Percentiles rank a stretch among this genome's conserved stretches.
These are phyloP conservation scores for Agastache rugosa DNA, from an alignment of 257 asterid genomes.

Conservation along the genomic window DNA sequence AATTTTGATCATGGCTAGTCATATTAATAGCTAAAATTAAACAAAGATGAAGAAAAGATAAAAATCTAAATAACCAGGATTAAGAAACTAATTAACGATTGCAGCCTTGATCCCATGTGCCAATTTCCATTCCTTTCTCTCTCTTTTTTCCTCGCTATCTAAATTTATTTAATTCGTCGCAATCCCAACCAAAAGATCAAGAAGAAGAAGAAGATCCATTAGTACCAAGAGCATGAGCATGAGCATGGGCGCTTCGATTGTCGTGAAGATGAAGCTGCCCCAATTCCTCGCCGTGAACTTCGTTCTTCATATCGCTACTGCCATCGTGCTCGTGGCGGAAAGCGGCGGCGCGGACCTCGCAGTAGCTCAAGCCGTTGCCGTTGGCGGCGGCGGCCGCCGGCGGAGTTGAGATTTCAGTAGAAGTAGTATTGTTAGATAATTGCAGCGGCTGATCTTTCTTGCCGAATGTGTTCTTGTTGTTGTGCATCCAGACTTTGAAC, in stretches of 20 bases:
- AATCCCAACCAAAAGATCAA: conserved; percentile 36
- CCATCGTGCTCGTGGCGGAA: conserved; percentile 47
- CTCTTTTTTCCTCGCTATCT: conserved; percentile 21
- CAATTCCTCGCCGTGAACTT: conserved; percentile 38
- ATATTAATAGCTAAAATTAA: conserved; percentile 42
- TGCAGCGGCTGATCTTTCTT: conserved; percentile 49
- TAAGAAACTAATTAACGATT: conserved; percentile 37
- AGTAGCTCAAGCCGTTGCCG: conserved; percentile 38
- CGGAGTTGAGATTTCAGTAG: conserved; percentile 38
- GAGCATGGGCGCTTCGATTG: background rate
- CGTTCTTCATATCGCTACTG: conserved; percentile 39
- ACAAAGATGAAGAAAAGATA: conserved; percentile 43
- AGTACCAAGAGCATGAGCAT: conserved; percentile 45
- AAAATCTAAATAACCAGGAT: conserved; percentile 40
- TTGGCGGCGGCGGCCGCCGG: conserved; percentile 23
- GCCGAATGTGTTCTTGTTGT: conserved; percentile 70
- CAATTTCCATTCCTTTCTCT: background rate
- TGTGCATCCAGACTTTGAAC: conserved; percentile 94
- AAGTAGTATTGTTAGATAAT: conserved; percentile 32
- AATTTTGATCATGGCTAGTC: conserved; percentile 42
- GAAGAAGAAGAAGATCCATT: conserved; percentile 72
- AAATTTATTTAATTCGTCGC: conserved; percentile 43
- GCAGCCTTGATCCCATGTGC: conserved; percentile 8
- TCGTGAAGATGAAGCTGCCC: conserved; percentile 38
- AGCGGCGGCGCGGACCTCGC: conserved; percentile 32